Base-by-base conservation (phyloP, 2,329 filamentous ascomycete genomes). In the Trichophyton simii region DNA sequence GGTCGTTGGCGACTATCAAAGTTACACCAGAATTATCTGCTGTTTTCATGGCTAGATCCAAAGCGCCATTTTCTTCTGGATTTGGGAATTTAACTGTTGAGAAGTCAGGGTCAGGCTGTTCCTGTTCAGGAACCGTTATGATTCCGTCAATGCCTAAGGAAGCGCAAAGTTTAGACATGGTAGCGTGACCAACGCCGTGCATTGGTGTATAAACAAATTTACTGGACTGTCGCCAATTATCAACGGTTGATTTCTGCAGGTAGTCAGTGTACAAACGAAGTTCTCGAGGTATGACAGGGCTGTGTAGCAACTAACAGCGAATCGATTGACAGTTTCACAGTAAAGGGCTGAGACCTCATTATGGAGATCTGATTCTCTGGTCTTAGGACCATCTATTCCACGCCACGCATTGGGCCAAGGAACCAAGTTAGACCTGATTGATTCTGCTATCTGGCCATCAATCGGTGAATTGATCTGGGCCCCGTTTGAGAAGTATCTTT, bases 401-500 rank as follows among this genome's bases (percentile, higher is more conserved):
- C 73, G 68, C 76, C 76, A 79, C 20, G 74, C 74, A 42, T 65
- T 67, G 25, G 72, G 66, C 72, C 74, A 74, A 3, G 83, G 82
- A 59, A 78, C 75, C 52, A 83, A 69, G 62, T 85, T 84, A 41
- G 77, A 68, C 42, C 77, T 71, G 58, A 87, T 87, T 2, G 79
- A 78, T 41, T 73, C 72, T 3, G 82, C 80, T 61, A 87, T 87
- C 34, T 81, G 79, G 20, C 68, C 73, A 65, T 86, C 84, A 64
- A 82, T 79, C 2, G 84, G 84, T 8, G 82, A 79, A 60, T 86
- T 84, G 65, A 87, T 86, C 68, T 87, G 84, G 67, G 82, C 84
- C 1, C 83, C 84, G 67, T 85, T 86, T 15, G 75, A 76, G 75
- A 82, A 85, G 72, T 86, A 87, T 7, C 75, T 77, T 58, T 41